Evolutionary conservation across 2,329 filamentous ascomycete genomes (phyloP).

Genomic region (Nemania sp.): DNA sequence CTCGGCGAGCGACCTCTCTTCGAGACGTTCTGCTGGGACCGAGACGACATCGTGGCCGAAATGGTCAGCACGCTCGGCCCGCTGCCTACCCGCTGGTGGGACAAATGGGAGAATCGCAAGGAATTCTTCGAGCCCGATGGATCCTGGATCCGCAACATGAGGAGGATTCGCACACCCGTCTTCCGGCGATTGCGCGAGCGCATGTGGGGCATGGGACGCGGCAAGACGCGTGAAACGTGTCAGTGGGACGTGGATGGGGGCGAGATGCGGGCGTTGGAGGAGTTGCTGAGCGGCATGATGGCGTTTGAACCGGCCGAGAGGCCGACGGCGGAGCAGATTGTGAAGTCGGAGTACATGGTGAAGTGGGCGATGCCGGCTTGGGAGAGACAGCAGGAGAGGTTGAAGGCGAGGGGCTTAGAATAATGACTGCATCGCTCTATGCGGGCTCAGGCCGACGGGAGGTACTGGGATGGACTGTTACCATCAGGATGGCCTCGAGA

Average conservation of each 20-base stretch:
- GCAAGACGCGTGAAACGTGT: slow-evolving; percentile 16
- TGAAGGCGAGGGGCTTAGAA: slow-evolving; percentile 20
- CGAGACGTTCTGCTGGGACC: slow-evolving; percentile 29
- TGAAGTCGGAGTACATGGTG: slow-evolving; percentile 10
- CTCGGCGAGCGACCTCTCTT: slow-evolving; percentile 32
- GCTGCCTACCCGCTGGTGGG: slow-evolving; percentile 33
- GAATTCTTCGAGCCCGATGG: slow-evolving; percentile 27
- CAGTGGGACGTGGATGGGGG: slow-evolving; percentile 25
- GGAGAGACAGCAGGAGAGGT: slow-evolving; percentile 14
- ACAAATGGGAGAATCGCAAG: slow-evolving; percentile 27
- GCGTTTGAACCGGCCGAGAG: slow-evolving; percentile 28
- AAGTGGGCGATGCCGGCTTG: slow-evolving; percentile 15
- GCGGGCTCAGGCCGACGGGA: slow-evolving; percentile 1
- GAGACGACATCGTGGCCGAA: slow-evolving; percentile 31
- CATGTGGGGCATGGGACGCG: slow-evolving; percentile 18
- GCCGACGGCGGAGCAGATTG: slow-evolving; percentile 21
- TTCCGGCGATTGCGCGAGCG: slow-evolving; percentile 20
- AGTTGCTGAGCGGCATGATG: slow-evolving; percentile 27
- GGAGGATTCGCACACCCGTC: slow-evolving; percentile 18
- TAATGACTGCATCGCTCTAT: not conserved
- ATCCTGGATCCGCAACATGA: slow-evolving; percentile 13
- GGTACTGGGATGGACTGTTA: not conserved
- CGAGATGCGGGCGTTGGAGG: slow-evolving; percentile 26
- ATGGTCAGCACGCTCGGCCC: slow-evolving; percentile 30
- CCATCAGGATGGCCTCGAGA: not conserved